Evolutionary conservation across 2,329 filamentous ascomycete genomes (phyloP), one percentile per base, ranked within the genome.

Genomic region (Botryotinia convoluta): DNA sequence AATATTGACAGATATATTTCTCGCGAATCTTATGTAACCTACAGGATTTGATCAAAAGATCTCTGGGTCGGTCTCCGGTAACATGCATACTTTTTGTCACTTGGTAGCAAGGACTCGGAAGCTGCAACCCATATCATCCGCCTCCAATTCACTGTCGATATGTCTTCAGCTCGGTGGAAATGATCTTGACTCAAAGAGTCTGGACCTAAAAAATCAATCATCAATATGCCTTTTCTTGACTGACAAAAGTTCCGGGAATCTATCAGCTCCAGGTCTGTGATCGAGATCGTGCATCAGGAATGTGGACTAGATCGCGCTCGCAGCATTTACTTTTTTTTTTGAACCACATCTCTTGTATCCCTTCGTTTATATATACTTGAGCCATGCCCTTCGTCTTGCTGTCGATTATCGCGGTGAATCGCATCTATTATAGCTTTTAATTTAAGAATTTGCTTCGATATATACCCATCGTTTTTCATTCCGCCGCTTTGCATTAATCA

Each of bases 21-120:
- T 72, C 71, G 71, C 71, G 63, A 72, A 72, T 72, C 71, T 72
- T 39, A 59, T 60, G 71, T 69, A 29, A 57, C 63, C 60, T 37
- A 39, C 39, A 61, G 29, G 18, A 61, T 20, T 69, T 37, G 63
- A 69, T 69, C 63, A 69, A 61, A 61, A 69, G 63, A 72, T 72
- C 71, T 72, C 68, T 44, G 42, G 51, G 63, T 61, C 22, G 18
- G 42, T 60, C 29, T 44, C 16, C 71, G 71, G 71, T 42, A 72
- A 59, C 54, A 69, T 72, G 71, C 71, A 72, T 67, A 39, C 26
- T 10, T 42, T 57, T 69, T 57, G 65, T 69, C 65, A 69, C 51
- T 69, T 57, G 65, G 65, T 69, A 69, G 65, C 65, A 69, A 44
- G 65, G 35, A 69, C 65, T 69, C 65, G 65, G 65, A 70, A 45